Evolutionary conservation across 352 stramenopile species (phyloP).

Genomic region (Pythium oligandrum): DNA sequence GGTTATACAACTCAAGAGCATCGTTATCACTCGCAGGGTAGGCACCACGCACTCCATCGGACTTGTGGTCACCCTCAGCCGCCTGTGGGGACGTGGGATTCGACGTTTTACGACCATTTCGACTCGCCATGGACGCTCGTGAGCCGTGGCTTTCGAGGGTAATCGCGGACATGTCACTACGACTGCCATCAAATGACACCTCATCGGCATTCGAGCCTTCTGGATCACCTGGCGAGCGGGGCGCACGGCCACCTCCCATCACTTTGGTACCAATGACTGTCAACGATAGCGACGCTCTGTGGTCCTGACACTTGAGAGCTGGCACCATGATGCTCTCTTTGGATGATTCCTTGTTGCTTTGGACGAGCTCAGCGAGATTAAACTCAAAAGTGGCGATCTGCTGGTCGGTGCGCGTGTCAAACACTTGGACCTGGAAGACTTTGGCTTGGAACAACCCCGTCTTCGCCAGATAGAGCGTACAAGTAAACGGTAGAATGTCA

Average conservation of each 20-base stretch:
- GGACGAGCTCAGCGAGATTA: constrained; percentile 58
- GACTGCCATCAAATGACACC: constrained; percentile 46
- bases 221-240: constrained; percentile 5
- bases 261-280: constrained; percentile 56
- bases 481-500: constrained; percentile 70
- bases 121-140: constrained; percentile 26
- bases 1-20: constrained; percentile 19
- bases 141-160: constrained; percentile 54
- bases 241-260: constrained; percentile 7
- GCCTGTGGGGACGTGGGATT: constrained; percentile 7
- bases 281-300: constrained; percentile 53
- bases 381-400: constrained; percentile 64
- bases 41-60: constrained; percentile 13
- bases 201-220: constrained; percentile 30
- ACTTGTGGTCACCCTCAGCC: constrained; percentile 12
- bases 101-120: constrained; percentile 5
- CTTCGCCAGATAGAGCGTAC: constrained; percentile 73
- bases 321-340: constrained; percentile 64
- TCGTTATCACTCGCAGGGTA: constrained; percentile 13
- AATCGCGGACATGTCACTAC: constrained; percentile 57
- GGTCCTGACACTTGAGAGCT: constrained; percentile 54
- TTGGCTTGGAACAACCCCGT: constrained; percentile 67
- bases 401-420: constrained; percentile 45
- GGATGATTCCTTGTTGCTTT: constrained; percentile 48
- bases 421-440: constrained; percentile 63